Conservation (phyloP, 116 monocot species). For the Thalassia testudinum region DNA sequence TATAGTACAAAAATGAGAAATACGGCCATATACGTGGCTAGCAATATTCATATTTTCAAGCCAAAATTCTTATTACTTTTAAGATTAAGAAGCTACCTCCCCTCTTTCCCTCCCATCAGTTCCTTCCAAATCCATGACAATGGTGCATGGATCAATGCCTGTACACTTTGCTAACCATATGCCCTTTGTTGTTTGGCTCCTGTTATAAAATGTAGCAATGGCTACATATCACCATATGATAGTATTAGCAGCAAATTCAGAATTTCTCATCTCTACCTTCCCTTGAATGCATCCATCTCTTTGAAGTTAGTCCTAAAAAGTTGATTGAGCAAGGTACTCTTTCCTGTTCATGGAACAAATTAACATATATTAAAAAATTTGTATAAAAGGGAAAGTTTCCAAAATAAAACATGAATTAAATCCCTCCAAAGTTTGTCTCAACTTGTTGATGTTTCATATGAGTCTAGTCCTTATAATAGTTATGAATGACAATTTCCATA, state of each 20-base stretch:
- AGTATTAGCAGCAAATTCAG: not conserved
- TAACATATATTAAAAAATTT: not conserved
- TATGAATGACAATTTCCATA: no score
- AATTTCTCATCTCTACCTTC: no score
- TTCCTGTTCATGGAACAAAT: constrained; percentile 32
- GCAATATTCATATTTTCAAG: no score
- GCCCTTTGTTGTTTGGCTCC: constrained; percentile 76
- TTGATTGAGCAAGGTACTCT: constrained; percentile 90
- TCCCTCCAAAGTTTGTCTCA: no score
- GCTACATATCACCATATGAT: constrained; percentile 1
- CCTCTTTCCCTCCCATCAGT: constrained; percentile 90
- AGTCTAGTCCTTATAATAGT: no score
- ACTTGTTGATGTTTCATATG: no score
- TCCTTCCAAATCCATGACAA: constrained; percentile 86
- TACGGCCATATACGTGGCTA: no score
- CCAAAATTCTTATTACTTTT: no score
- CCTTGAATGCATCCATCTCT: constrained; percentile 92
- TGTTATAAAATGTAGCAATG: constrained; percentile 10
- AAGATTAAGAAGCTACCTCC: no score
- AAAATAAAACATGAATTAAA: no score
- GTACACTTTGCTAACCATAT: constrained; percentile 65
- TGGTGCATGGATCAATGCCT: constrained; percentile 63
- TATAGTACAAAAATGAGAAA: no score
- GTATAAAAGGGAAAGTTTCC: no score
- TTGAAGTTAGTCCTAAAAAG: constrained; percentile 74